Conservation (phyloP, 2,329 filamentous ascomycete species). For the Corinectria fuckeliana region DNA sequence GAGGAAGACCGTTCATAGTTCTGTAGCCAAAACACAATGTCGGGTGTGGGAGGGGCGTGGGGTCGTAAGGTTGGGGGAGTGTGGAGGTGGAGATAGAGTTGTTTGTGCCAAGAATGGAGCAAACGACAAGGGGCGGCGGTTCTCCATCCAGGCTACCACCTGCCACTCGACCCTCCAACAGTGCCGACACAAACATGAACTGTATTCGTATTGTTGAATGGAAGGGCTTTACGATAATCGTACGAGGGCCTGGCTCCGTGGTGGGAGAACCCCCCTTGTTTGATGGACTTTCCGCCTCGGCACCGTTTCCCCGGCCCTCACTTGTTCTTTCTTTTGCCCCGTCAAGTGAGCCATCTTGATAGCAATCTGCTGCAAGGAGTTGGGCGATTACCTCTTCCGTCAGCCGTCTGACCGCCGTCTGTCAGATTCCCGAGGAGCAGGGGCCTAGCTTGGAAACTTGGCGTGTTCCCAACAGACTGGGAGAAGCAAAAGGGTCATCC, state of each 20-base stretch:
- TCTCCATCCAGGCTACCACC: not conserved
- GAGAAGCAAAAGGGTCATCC: slow-evolving; percentile 31
- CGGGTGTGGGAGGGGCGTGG: not conserved
- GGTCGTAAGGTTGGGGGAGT: not conserved
- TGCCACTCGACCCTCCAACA: not conserved
- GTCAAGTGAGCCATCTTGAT: not conserved
- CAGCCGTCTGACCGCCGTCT: not conserved
- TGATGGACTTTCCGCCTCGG: not conserved
- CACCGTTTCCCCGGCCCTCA: not conserved
- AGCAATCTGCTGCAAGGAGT: no score
- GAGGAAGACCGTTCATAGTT: not conserved
- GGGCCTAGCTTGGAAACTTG: slow-evolving; percentile 3
- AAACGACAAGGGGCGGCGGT: not conserved
- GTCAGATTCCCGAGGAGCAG: not conserved
- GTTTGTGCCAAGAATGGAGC: not conserved
- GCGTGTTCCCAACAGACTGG: slow-evolving; percentile 32
- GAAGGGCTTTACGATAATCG: not conserved
- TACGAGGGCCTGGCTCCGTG: not conserved
- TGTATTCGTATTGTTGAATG: no score
- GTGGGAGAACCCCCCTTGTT: not conserved
- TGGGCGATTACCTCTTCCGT: not conserved
- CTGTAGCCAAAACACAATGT: not conserved
- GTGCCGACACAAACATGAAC: not conserved
- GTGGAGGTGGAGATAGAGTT: not conserved
- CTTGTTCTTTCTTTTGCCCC: not conserved